Evolutionary conservation across 257 asterid genomes (phyloP), one percentile per base, ranked within the genome.

Genomic region (Gynochthodes officinalis): DNA sequence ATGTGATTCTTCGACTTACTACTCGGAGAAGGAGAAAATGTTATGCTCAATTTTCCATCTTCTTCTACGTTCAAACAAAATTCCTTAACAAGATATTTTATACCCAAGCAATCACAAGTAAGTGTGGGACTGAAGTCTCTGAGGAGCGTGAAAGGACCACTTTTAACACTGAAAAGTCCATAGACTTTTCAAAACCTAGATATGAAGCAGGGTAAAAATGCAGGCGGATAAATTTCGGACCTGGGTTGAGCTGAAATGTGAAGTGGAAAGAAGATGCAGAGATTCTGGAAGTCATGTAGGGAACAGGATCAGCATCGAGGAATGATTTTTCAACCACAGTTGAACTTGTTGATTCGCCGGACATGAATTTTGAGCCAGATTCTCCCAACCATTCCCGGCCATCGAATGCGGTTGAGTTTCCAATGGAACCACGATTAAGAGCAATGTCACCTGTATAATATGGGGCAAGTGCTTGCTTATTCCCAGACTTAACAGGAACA

Each of bases 51-150:
- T 32, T 78, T 73, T 52, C 73, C 78, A 72, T 58, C 73, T 57
- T 79, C 75, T 10, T 46, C 68, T 2, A 75, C 49, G 69, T 61
- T 74, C 43, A 83, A 21, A 59, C 93, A 79, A 69, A 77, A 86
- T 62, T 88, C 90, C 81, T 82, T 88, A 0, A 28, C 75, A 48
- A 87, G 35, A 19, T 49, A 35, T 13, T 14, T 69, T 21, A 14
- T 62, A 52, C 44, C 73, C 2, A 49, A 12, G 50, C 27, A 5
- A 27, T 69, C 63, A 69, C 62, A 67, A 48, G 43, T 35, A 65
- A 63, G 43, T 23, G 71, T n/a, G 21, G 35, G 76, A 5, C 15
- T 50, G 40, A 73, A 63, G 48, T 63, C 25, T 16, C 64, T 35
- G 30, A 63, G 71, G 40, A 63, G 54, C 59, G 71, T 66, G 43